phyloP scores from a whole-genome alignment of 768 basidiomycete species.

The Mrakia gelida region DNA sequence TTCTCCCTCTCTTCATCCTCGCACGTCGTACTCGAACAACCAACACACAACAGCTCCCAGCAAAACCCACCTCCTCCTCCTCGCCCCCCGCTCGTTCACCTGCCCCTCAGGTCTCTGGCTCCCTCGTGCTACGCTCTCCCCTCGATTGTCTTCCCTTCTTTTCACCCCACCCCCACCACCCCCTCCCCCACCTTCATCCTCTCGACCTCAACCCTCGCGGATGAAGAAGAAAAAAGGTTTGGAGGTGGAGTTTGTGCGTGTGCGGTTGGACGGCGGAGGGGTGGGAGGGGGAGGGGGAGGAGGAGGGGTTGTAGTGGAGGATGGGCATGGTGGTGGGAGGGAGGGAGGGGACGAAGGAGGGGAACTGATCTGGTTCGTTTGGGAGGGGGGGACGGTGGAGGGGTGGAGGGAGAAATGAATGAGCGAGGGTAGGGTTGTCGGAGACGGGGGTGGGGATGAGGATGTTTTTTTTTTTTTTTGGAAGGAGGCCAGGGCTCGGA shows the following conservation, averaged over 20 bases:
- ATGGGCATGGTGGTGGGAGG: neutral
- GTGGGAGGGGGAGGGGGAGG: neutral
- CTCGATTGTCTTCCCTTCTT: conserved; percentile 3
- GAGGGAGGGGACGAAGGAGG: neutral
- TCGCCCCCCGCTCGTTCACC: neutral
- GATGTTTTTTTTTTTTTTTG: too few relatives aligned
- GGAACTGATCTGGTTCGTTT: neutral
- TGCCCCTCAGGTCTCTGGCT: conserved; percentile 4
- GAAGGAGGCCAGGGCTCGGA: too few relatives aligned
- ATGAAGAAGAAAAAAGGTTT: neutral
- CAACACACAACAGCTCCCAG: neutral
- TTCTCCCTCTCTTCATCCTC: neutral
- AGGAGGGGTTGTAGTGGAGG: neutral
- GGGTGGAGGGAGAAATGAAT: conserved; percentile 3
- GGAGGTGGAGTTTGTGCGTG: neutral
- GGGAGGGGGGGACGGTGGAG: conserved; percentile 3
- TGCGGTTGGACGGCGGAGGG: neutral
- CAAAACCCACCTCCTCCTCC: conserved; percentile 8
- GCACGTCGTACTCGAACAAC: too few relatives aligned
- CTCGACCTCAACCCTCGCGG: neutral
- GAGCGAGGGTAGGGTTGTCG: too few relatives aligned
- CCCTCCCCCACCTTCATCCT: neutral
- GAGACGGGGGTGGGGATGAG: too few relatives aligned
- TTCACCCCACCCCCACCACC: neutral
- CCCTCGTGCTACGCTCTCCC: conserved; percentile 9